Evolutionary conservation across 495 filamentous ascomycete genomes (phyloP), one percentile per base, ranked within the genome.

Genomic region (Pseudotulostoma volvatum): DNA sequence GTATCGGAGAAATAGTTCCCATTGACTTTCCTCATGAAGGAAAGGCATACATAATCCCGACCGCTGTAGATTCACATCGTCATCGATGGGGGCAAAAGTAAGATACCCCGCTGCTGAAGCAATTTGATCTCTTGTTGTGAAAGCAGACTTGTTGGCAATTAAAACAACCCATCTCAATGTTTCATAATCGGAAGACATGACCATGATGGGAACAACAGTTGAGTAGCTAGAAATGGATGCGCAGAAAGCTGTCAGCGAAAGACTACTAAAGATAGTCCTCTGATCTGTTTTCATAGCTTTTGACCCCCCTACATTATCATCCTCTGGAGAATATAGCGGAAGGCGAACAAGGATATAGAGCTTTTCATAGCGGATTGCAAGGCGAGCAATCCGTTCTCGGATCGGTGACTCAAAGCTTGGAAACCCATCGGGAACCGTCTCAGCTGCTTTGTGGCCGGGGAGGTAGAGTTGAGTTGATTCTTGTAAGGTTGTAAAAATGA

Each of bases 1-100:
- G n/a, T 64, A 52, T 16, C 82, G 67, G 11, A 93, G 60, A 46
- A 84, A 85, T 8, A 76, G 20, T 54, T 92, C 85, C 77, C 79
- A 84, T 18, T 56, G 48, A n/a, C 72, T 73, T 47, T 83, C 75
- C 2, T 66, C 61, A 9, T 63, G 51, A 14, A 38, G 37, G 20
- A 15, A 38, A 5, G 37, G 30, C 9, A 25, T 11, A 14, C 35
- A 20, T 17, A 3, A 15, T 2, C n/a, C 19, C 20, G 17, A 14
- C n/a, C 15, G 18, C 11, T 31, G 37, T 1, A n/a, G n/a, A 7
- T 31, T 21, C 2, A 11, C 11, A 28, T 31, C 14, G 9, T 25
- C 37, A 25, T 5, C 19, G 9, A 44, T 40, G 1, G 31, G 25
- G 55, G 36, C 31, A 67, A 13, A 13, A 57, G 31, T 4, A 49